Conservation (phyloP, 2,329 filamentous ascomycete species). For the Raffaelea deltoideospora region DNA sequence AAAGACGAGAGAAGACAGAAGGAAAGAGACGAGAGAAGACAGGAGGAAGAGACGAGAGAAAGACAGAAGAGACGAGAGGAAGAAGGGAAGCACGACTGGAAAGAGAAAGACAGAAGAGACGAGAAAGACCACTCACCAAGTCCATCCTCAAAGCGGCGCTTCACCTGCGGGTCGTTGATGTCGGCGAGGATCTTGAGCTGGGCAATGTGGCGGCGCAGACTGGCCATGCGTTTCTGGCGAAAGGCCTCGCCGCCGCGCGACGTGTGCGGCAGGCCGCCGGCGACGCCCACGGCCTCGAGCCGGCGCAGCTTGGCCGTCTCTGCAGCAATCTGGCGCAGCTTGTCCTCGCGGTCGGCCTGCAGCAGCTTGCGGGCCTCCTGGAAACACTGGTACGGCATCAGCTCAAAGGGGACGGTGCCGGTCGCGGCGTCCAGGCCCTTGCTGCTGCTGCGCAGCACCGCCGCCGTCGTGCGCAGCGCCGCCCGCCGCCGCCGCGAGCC, state of each 20-base stretch:
- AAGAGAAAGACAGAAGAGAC: background rate
- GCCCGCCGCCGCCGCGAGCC: constrained; percentile 74
- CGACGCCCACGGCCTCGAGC: constrained; percentile 35
- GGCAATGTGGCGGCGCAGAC: constrained; percentile 59
- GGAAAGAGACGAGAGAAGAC: too few species aligned
- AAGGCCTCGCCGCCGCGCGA: constrained; percentile 46
- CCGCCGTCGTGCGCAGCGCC: constrained; percentile 34
- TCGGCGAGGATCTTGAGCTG: constrained; percentile 78
- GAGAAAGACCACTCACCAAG: constrained; percentile 41
- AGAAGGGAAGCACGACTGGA: constrained; percentile 1
- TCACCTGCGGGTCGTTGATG: constrained; percentile 87
- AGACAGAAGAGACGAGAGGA: background rate
- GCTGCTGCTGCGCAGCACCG: too few species aligned
- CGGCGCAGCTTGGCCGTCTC: constrained; percentile 54
- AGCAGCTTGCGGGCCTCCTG: constrained; percentile 85
- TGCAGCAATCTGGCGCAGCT: constrained; percentile 55
- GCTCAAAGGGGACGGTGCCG: constrained; percentile 69
- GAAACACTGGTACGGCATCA: constrained; percentile 93
- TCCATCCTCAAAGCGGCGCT: constrained; percentile 87
- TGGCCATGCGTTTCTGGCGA: constrained; percentile 52
- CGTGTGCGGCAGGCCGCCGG: constrained; percentile 28
- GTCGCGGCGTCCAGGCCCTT: constrained; percentile 20
- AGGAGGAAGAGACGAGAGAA: too few species aligned
- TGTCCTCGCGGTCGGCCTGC: constrained; percentile 64
- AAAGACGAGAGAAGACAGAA: too few species aligned